These are phyloP conservation scores for Rhytidhysteron rufulum DNA, from an alignment of 2,329 filamentous ascomycete species.

Conservation along the genomic window DNA sequence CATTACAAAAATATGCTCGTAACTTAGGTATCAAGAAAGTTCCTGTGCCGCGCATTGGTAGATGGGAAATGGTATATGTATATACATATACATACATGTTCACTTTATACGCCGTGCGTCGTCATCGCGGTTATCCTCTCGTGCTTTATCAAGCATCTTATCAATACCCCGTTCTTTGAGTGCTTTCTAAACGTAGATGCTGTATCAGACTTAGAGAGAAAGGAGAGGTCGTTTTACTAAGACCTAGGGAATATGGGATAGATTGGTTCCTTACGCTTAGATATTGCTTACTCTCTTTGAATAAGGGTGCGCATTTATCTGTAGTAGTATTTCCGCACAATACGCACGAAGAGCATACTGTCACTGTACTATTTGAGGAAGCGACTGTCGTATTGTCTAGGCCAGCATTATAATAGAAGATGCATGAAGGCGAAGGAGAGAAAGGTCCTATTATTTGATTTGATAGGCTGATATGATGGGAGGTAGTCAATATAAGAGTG, in stretches of 20 bases:
- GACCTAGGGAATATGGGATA: neutral
- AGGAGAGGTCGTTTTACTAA: conserved; percentile 1
- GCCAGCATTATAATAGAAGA: too few relatives aligned
- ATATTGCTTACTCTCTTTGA: conserved; percentile 85
- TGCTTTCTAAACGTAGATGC: conserved; percentile 58
- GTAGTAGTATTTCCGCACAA: conserved; percentile 77
- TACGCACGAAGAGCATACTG: conserved; percentile 57
- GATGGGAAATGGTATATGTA: too few relatives aligned
- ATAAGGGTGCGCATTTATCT: conserved; percentile 82
- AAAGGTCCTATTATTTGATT: too few relatives aligned
- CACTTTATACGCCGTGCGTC: conserved; percentile 65
- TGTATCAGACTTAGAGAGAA: conserved; percentile 5
- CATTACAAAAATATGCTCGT: too few relatives aligned
- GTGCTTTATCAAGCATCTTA: conserved; percentile 84
- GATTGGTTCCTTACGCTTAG: conserved; percentile 60
- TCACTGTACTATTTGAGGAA: conserved; percentile 99
- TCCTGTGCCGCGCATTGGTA: too few relatives aligned
- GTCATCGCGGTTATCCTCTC: conserved; percentile 84
- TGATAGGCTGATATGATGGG: too few relatives aligned
- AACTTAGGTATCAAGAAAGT: too few relatives aligned
- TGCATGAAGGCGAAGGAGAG: too few relatives aligned
- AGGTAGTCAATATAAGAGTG: too few relatives aligned
- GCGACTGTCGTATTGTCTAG: conserved; percentile 89
- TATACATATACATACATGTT: conserved; percentile 24
- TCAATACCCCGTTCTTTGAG: conserved; percentile 89